Base-by-base conservation (phyloP, 164 flowering plant species). In the Tetracentron sinense region DNA sequence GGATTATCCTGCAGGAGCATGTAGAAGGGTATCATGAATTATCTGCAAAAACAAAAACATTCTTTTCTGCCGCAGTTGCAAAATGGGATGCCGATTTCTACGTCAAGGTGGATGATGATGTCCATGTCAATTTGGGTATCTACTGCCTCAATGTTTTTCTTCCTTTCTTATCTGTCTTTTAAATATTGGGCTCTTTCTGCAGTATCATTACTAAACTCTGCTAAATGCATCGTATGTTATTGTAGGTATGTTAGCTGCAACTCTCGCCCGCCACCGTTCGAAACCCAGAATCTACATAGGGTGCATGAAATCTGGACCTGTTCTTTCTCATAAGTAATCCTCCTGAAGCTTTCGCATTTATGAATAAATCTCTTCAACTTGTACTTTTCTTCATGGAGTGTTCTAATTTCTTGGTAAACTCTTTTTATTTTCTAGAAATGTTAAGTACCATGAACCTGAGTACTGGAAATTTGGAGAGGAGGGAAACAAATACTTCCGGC, bases 261-360 rank as follows among this genome's bases (percentile, higher is more conserved):
- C 90, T 56, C 94, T 92, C 60, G 85, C 89, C 31, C 92, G 81
- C 30, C 92, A 88, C 65, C 85, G 88, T 20, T 75, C 94, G 50
- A 92, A 92, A 71, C 96, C 96, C 19, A 79, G 98, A 70, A 81
- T 88, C 21, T 92, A 92, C 70, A 81, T 92, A 48, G 98, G 97
- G 23, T 90, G 98, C 69, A 92, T 92, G 98, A 92, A 92, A 73
- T 92, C 97, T 71, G 98, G 97, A 67, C 98, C 96, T 33, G 97
- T 92, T 73, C 90, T 92, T 67, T 42, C 91, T 38, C 85, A 79
- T 62, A 89, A 84, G 98, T 89, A 92, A 76, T 21, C 31, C 61
- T 69, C 38, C n/a, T 54, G 7, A 30, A 50, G 33, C 64, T 72
- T 65, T 28, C 49, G 21, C 50, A 44, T 38, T 65, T 30, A 49